A percentile compares a stretch with the other conserved stretches of the same genome.
These are phyloP conservation scores for Gillenia trifoliata DNA, from an alignment of 306 rosid genomes.

Conservation along the genomic window DNA sequence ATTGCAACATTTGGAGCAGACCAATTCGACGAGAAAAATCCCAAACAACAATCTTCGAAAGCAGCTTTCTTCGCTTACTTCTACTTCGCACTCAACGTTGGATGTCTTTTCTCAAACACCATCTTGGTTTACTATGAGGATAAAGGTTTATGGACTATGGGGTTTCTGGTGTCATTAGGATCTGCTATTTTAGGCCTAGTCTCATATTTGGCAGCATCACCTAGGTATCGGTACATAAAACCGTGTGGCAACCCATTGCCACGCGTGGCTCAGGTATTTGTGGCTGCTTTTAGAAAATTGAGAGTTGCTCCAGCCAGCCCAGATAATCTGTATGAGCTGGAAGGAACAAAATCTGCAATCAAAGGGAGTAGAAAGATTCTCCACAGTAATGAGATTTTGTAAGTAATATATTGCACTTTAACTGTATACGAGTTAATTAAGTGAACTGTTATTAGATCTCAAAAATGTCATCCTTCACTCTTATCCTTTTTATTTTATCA, in stretches of 20 bases:
- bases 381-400: conserved; percentile 51
- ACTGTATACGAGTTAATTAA: too few relatives aligned
- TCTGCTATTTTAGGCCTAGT: conserved; percentile 47
- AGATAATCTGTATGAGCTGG: conserved; percentile 41
- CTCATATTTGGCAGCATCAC: conserved; percentile 38
- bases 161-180: conserved; percentile 47
- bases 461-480: neutral
- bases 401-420: conserved; percentile 13
- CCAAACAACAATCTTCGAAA: conserved; percentile 41
- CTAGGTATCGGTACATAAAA: conserved; percentile 45
- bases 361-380: conserved; percentile 49
- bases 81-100: conserved; percentile 58
- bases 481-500: too few relatives aligned
- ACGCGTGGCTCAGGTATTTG: conserved; percentile 58
- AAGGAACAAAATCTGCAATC: conserved; percentile 34
- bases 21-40: conserved; percentile 52
- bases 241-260: conserved; percentile 66
- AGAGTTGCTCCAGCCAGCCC: conserved; percentile 13
- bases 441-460: neutral
- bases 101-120: conserved; percentile 66
- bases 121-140: conserved; percentile 56
- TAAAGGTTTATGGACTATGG: conserved; percentile 50
- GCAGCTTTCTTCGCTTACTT: conserved; percentile 53
- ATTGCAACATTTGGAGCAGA: conserved; percentile 63
- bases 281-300: conserved; percentile 54